A percentile compares a stretch with the other conserved stretches of the same genome.
Conservation (phyloP, 805 yeast genomes). For the Myxozyma melibiosi region DNA sequence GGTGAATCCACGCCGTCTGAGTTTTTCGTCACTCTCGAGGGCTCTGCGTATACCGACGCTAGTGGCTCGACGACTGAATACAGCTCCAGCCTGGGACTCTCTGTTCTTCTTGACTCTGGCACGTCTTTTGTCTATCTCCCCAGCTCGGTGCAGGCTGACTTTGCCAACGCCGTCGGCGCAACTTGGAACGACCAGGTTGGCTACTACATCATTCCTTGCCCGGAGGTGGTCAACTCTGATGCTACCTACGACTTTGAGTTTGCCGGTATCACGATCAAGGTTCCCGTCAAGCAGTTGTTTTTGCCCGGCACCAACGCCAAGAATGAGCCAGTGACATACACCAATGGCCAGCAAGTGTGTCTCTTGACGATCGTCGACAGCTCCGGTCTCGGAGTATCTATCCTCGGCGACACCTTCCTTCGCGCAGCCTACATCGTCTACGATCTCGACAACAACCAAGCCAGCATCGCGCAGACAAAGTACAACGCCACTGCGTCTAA, state of each 20-base stretch:
- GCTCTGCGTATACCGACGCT: constrained; percentile 11
- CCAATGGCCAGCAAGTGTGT: constrained; percentile 35
- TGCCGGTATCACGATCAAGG: constrained; percentile 52
- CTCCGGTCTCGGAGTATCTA: constrained; percentile 36
- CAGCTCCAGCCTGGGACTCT: constrained; percentile 10
- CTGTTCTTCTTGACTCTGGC: constrained; percentile 59
- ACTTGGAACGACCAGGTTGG: constrained; percentile 44
- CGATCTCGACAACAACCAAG: constrained; percentile 57
- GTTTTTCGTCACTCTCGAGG: constrained; percentile 18
- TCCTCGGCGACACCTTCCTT: constrained; percentile 59
- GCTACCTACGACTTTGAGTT: constrained; percentile 50
- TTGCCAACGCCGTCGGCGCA: constrained; percentile 42
- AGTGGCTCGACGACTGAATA: background rate
- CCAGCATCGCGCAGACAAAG: constrained; percentile 57
- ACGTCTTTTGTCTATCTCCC: constrained; percentile 57
- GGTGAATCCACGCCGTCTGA: constrained; percentile 13
- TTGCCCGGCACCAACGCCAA: constrained; percentile 19
- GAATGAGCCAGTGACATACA: constrained; percentile 22
- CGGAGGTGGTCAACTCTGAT: constrained; percentile 30
- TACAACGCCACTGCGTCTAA: constrained; percentile 35
- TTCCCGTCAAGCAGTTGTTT: constrained; percentile 45
- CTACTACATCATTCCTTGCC: constrained; percentile 48
- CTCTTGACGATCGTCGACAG: constrained; percentile 38
- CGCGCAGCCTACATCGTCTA: constrained; percentile 57
- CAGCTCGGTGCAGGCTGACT: constrained; percentile 36